phyloP scores from a whole-genome alignment of 371 early-diverging fungal genomes.

The Entomophthora muscae region DNA sequence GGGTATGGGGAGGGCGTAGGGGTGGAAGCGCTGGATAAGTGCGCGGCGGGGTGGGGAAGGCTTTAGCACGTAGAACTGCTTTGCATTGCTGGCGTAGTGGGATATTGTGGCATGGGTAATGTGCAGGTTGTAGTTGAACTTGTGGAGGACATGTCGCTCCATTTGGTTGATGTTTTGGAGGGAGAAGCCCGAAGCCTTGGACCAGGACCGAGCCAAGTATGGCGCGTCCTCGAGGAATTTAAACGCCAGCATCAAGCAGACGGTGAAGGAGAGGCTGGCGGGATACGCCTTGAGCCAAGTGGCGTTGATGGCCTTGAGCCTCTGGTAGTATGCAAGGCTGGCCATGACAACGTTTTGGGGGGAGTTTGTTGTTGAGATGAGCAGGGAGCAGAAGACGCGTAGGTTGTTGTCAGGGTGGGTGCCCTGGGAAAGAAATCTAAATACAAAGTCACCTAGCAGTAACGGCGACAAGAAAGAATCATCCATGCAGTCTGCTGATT shows the following conservation, averaged over 20 bases:
- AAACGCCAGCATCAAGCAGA: slow-evolving; percentile 54
- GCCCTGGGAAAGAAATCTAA: not conserved
- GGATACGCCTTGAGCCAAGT: not conserved
- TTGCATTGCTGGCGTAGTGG: not conserved
- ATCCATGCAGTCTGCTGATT: too few relatives aligned
- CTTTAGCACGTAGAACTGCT: not conserved
- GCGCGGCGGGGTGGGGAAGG: not conserved
- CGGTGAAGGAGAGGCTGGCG: slow-evolving; percentile 28
- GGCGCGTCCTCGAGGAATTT: slow-evolving; percentile 51
- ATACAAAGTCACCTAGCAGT: not conserved
- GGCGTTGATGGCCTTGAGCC: not conserved
- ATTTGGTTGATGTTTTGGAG: slow-evolving; percentile 43
- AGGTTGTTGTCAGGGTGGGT: not conserved
- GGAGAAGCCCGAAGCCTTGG: slow-evolving; percentile 45
- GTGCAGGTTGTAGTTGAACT: not conserved
- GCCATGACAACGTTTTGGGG: not conserved
- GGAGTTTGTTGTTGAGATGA: not conserved
- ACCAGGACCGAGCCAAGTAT: slow-evolving; percentile 51
- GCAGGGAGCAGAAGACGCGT: not conserved
- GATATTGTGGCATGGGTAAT: not conserved
- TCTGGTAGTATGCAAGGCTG: not conserved
- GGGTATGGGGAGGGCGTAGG: not conserved
- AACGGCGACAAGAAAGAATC: not conserved
- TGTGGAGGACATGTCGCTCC: slow-evolving; percentile 19
- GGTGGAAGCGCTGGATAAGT: not conserved